These are phyloP conservation scores for Elymus sibiricus DNA, from an alignment of 176 grass and related monocot species.

Conservation along the genomic window DNA sequence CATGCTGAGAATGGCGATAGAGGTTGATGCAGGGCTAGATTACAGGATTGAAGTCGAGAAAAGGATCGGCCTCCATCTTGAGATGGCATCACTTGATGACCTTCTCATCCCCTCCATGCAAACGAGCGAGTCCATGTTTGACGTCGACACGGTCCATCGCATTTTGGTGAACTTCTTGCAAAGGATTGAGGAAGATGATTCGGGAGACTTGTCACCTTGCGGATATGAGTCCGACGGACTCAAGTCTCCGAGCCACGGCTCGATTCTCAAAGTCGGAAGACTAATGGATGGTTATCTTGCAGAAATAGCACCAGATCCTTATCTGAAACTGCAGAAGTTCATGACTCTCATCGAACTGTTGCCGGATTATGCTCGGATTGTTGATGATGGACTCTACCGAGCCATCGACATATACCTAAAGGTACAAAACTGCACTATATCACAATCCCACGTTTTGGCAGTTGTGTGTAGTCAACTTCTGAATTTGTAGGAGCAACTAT, in stretches of 20 bases:
- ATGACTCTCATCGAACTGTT: constrained; percentile 86
- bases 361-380: constrained; percentile 76
- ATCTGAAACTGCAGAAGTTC: constrained; percentile 86
- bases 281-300: constrained; percentile 62
- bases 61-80: constrained; percentile 72
- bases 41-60: constrained; percentile 82
- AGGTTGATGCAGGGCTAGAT: constrained; percentile 51
- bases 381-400: constrained; percentile 87
- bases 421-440: constrained; percentile 45
- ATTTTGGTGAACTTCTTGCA: constrained; percentile 90
- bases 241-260: constrained; percentile 67
- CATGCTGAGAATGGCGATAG: constrained; percentile 91
- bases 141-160: constrained; percentile 77
- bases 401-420: constrained; percentile 97
- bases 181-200: constrained; percentile 72
- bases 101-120: constrained; percentile 72
- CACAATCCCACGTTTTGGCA: neutral
- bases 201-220: constrained; percentile 56
- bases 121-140: constrained; percentile 81
- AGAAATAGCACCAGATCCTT: constrained; percentile 85
- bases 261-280: constrained; percentile 79
- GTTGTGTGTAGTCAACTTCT: neutral
- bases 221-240: constrained; percentile 73
- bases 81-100: constrained; percentile 82
- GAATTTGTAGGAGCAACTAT: neutral